A percentile compares a stretch with the other conserved stretches of the same genome.
Evolutionary conservation across 192 early-diverging fungal species (phyloP).

Genomic region (Umbelopsis sp.): DNA sequence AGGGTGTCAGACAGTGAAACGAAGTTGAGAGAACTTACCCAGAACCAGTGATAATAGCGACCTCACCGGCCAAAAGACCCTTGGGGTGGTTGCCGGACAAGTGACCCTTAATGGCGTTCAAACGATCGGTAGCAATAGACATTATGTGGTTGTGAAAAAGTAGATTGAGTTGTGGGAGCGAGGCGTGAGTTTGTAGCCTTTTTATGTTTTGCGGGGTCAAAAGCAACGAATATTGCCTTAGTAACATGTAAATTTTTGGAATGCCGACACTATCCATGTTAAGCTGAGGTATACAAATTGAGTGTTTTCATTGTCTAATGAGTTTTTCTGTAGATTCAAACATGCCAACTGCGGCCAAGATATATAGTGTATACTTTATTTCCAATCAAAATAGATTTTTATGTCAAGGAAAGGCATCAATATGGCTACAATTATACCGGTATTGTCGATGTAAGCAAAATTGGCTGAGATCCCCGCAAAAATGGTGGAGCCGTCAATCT

Average conservation of each 20-base stretch:
- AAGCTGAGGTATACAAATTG: too few relatives aligned
- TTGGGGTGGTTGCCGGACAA: slow-evolving; percentile 51
- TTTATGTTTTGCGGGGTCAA: slow-evolving; percentile 19
- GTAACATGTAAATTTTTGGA: slow-evolving; percentile 6
- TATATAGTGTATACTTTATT: too few relatives aligned
- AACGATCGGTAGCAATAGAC: slow-evolving; percentile 42
- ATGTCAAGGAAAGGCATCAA: too few relatives aligned
- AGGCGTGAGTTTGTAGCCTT: slow-evolving; percentile 4
- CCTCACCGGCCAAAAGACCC: slow-evolving; percentile 59
- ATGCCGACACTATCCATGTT: not conserved
- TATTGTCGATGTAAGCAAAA: too few relatives aligned
- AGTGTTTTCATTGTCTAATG: too few relatives aligned
- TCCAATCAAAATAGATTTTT: too few relatives aligned
- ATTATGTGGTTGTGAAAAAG: slow-evolving; percentile 12
- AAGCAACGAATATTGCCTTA: slow-evolving; percentile 2
- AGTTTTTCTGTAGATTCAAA: too few relatives aligned
- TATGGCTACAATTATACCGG: too few relatives aligned
- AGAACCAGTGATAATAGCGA: slow-evolving; percentile 68
- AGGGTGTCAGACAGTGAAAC: not conserved
- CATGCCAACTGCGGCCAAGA: too few relatives aligned
- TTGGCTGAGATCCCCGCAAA: too few relatives aligned
- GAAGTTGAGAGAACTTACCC: slow-evolving; percentile 43
- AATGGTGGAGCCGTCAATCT: too few relatives aligned
- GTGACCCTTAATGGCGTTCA: slow-evolving; percentile 41
- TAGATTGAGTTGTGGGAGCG: not conserved